These are phyloP conservation scores for Penicillium coffeae DNA, from an alignment of 495 filamentous ascomycete genomes.

Conservation along the genomic window DNA sequence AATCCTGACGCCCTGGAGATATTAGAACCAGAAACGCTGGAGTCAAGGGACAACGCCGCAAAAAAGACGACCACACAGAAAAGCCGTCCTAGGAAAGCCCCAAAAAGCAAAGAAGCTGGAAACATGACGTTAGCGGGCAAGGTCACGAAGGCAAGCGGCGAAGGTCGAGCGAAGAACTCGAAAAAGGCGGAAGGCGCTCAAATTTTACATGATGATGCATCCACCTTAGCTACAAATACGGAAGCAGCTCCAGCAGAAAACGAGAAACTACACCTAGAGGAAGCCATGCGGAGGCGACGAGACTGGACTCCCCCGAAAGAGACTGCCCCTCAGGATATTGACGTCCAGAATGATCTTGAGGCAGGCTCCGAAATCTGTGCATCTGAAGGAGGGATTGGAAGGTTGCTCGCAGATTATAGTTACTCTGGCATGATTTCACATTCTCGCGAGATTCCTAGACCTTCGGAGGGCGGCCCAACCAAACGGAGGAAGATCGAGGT, in stretches of 20 bases:
- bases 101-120: slow-evolving; percentile 17
- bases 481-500: slow-evolving; percentile 45
- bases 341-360: slow-evolving; percentile 8
- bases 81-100: slow-evolving; percentile 13
- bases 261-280: slow-evolving; percentile 29
- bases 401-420: slow-evolving; percentile 30
- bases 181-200: slow-evolving; percentile 12
- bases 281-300: slow-evolving; percentile 33
- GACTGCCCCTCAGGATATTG: slow-evolving; percentile 2
- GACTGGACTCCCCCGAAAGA: slow-evolving; percentile 46
- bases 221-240: not conserved
- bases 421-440: slow-evolving; percentile 22
- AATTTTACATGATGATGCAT: slow-evolving; percentile 1
- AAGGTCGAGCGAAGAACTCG: slow-evolving; percentile 10
- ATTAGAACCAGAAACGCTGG: not conserved
- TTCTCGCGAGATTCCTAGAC: slow-evolving; percentile 5
- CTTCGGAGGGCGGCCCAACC: slow-evolving; percentile 24
- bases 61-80: slow-evolving; percentile 19
- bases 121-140: slow-evolving; percentile 37
- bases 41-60: slow-evolving; percentile 9
- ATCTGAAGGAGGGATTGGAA: slow-evolving; percentile 17
- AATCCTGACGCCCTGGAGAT: slow-evolving; percentile 1
- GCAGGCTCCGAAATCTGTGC: not conserved
- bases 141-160: slow-evolving; percentile 28
- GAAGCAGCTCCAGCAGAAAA: slow-evolving; percentile 13